Base-by-base conservation (phyloP, 2,329 filamentous ascomycete species). In the Fusarium tanahbumbuense region DNA sequence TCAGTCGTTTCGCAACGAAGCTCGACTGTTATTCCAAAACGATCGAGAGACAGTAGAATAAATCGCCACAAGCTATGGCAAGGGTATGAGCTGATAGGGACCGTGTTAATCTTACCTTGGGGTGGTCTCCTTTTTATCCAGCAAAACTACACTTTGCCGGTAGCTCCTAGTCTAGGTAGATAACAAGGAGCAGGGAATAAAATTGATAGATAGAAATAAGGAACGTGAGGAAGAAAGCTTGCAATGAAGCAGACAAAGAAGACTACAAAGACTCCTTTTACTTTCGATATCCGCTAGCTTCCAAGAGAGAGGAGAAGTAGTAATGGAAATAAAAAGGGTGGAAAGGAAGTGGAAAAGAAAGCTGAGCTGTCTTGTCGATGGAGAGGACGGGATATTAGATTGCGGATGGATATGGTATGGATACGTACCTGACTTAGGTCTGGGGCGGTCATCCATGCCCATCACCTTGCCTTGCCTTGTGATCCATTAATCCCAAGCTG, bases 401-500 rank as follows among this genome's bases (percentile, higher is more conserved):
- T 69, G 57, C 65, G 64, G 46, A 68, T 71, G 64, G 64, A 68
- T 71, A 71, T 71, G 64, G 64, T 71, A 71, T 71, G 64, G 64
- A 68, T 71, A 71, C 68, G 68, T 71, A 71, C 68, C 68, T 58
- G 47, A 53, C 8, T 53, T 53, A 53, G 49, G 23, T 53, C 34
- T 41, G 49, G 49, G 49, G 49, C 49, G 49, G 49, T 53, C 34
- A 53, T 42, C 49, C 49, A 53, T 53, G 49, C 40, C 60, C 42
- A 59, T 66, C 56, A 64, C 46, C 59, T 64, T 64, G 59, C 25
- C 45, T 64, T 49, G 47, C 48, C 61, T 67, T 67, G 62, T 66
- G 62, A 66, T 66, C 62, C 34, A 37, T 37, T 2, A 18, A 54
- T 66, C 62, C 67, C 70, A 54, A 71, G 60, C 64, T 71, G 49